Evolutionary conservation across 257 asterid species (phyloP).

Genomic region (Salvia hispanica): DNA sequence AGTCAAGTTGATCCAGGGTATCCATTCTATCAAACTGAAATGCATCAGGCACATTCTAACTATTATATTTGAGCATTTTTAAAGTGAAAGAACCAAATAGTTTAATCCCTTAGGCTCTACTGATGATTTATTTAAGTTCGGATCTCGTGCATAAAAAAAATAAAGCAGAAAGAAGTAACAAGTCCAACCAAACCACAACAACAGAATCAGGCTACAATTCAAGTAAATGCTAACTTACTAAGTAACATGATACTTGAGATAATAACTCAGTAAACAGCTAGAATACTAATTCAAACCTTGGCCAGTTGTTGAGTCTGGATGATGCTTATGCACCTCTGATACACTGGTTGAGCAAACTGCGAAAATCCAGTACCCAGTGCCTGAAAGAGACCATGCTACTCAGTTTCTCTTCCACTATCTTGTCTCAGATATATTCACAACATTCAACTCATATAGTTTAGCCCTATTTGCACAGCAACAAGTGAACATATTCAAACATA

Average conservation of each 20-base stretch:
- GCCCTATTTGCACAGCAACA: slow-evolving; percentile 13
- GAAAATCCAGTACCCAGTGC: slow-evolving; percentile 88
- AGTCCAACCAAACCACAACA: background rate
- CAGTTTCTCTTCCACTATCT: slow-evolving; percentile 6
- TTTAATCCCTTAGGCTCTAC: background rate
- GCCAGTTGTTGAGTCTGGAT: slow-evolving; percentile 92
- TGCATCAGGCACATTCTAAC: slow-evolving; percentile 11
- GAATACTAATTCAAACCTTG: slow-evolving; percentile 59
- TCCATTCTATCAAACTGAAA: slow-evolving; percentile 14
- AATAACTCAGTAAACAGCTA: slow-evolving; percentile 26
- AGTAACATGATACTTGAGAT: slow-evolving; percentile 10
- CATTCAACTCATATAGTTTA: background rate
- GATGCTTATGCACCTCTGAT: slow-evolving; percentile 90
- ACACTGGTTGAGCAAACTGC: slow-evolving; percentile 91
- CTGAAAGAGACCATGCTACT: slow-evolving; percentile 48
- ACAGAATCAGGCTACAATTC: background rate
- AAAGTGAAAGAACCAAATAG: slow-evolving; percentile 11
- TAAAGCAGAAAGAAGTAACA: background rate
- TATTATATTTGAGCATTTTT: background rate
- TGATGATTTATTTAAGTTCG: background rate
- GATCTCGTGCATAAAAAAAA: background rate
- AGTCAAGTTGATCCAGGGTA: background rate
- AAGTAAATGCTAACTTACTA: background rate
- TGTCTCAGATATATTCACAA: slow-evolving; percentile 8
- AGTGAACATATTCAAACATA: background rate